Base-by-base conservation (phyloP, 805 yeast genomes). In the Ogataea saltuana region DNA sequence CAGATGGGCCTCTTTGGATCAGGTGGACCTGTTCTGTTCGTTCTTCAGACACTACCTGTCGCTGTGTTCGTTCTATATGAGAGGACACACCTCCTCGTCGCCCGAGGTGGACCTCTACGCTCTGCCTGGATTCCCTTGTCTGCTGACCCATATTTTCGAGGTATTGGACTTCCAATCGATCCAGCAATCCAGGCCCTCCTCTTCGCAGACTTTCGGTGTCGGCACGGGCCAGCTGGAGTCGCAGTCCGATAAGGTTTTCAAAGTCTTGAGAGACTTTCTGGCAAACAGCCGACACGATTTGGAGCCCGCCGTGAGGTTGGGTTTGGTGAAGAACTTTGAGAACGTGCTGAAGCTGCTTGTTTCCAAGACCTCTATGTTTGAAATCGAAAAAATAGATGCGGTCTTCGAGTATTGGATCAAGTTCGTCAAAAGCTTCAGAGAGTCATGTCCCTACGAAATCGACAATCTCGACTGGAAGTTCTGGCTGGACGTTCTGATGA, bases 391-490 rank as follows among this genome's bases (percentile, higher is more conserved):
- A 44, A 44, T 58, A 20, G 63, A 61, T 23, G 38, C 50, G 3
- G 39, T 55, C 3, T 50, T 62, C 23, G 59, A 55, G 27, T 36
- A 54, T 17, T 56, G 51, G 45, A 40, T 55, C 15, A 51, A 56
- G 22, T 58, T 61, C 30, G 45, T 59, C 3, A 53, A 50, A 31
- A 49, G 56, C 34, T 41, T 56, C 21, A 39, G 46, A 19, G 56
- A 46, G 23, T 23, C 46, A 4, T 10, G 16, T 18, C 41, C 49
- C 2, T 44, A 22, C 33, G 57, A 55, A 18, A 32, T 40, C 6
- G 51, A 52, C 19, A 22, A 30, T 6, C 63, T 86, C 18, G 77
- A 84, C 64, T 88, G 95, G 93, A 67, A 69, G 39, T 87, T 88
- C 56, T 88, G 96, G 96, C 60, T 83, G 6, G 69, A 72, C 41